Base-by-base conservation (phyloP, 2,329 filamentous ascomycete species). In the Talaromyces sp. region DNA sequence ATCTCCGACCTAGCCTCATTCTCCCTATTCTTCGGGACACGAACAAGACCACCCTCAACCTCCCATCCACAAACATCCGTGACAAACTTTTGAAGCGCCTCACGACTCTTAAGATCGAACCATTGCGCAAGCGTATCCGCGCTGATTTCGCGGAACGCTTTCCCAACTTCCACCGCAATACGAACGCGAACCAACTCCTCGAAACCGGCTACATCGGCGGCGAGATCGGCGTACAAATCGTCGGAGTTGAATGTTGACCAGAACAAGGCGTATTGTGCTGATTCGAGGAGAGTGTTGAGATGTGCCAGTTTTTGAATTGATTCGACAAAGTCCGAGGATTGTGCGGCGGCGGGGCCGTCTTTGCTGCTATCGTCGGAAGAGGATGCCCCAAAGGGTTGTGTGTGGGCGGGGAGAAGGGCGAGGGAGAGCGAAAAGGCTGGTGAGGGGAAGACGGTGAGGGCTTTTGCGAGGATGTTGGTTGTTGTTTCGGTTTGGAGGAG, bases 401-500 rank as follows among this genome's bases (percentile, higher is more conserved):
- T 84, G 73, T 92, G 86, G 48, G 93, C 88, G 63, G 91, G 91
- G 70, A 99, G 91, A 64, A 99, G 90, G 72, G 96, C 90, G 62
- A 99, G 87, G 69, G 89, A 89, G 69, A 97, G 90, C 68, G 87
- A 88, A 85, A 97, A 99, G 77, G 97, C 92, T 45, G 94, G 86
- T 19, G 89, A 92, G 64, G 94, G 94, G 82, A 99, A 99, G 79
- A 96, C 89, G 67, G 93, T 96, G 73, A 99, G 87, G 66, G 92
- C 84, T 83, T 97, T 99, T 81, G 96, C 92, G 75, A 99, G 91
- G 79, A 97, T 89, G 84, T 97, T 97, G 82, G 94, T 97, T 77
- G 94, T 91, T 71, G 93, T 91, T 78, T 99, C 94, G 72, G 96
- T 89, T 81, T 94, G 93, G 73, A 92, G 87, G 68, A 96, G 90